Evolutionary conservation across 1,139 yeast species (phyloP), one percentile per base, ranked within the genome.

Genomic region (Candida glucosophila): DNA sequence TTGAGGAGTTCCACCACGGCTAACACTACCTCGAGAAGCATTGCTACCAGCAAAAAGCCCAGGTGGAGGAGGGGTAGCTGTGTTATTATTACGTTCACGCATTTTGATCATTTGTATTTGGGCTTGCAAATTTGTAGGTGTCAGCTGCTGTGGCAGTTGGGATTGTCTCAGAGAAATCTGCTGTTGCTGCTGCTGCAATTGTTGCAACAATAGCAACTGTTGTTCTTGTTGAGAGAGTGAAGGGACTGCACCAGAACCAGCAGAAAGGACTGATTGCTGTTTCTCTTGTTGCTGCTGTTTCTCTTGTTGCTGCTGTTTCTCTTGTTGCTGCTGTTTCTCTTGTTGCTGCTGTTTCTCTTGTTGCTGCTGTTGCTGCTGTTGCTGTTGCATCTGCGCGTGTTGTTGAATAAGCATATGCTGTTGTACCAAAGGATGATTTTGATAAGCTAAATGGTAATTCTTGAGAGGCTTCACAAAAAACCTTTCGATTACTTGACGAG

Each of bases 401-500:
- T 46, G 53, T 30, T 47, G 58, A 23, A 57, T 43, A 21, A 58
- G 50, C 3, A 58, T 44, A 34, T 52, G 63, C 35, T 59, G 67
- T 40, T 62, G 69, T 25, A 51, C 44, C 32, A 56, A 54, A 25
- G 65, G 67, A 36, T 63, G 71, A 41, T 63, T 63, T 36, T 57
- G 64, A 40, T 63, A 64, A 9, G 70, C 66, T 41, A 64, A 57
- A 37, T 64, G 69, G 35, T 64, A 64, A 35, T 63, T 64, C 34
- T 64, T 64, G 31, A 64, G 47, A 10, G 69, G 70, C 29, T 58
- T 55, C 32, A 63, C 55, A 23, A 64, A 39, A 30, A 49, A 59
- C 25, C 54, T 49, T 38, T 64, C 71, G 31, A 64, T 61, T 7
- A 63, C 57, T 43, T 55, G 63, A 29, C 62, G 57, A 6, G 67